Base-by-base conservation (phyloP, 768 basidiomycete genomes). In the Dacryopinax primogenitus region DNA sequence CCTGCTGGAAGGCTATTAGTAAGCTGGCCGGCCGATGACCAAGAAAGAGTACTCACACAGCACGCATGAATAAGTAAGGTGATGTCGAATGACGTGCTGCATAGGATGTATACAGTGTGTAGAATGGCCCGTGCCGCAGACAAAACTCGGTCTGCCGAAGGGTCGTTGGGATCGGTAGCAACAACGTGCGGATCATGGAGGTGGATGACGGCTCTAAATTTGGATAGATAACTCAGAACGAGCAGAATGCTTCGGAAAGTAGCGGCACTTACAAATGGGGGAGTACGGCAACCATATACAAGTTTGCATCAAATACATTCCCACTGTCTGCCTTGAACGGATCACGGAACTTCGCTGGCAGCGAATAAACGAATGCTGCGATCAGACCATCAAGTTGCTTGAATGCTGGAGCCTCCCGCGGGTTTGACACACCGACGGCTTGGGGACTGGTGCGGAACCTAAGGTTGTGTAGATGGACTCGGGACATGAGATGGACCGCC, bases 261-360 rank as follows among this genome's bases (percentile, higher is more conserved):
- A 9, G 67, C 64, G 65, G 35, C 13, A 81, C 86, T 74, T 75
- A 90, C 89, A 90, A 90, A 72, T 92, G 86, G 21, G 90, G 90
- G 67, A 90, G 81, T 44, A 91, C 80, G 70, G 91, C 89, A 39
- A 88, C 89, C 86, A 92, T 84, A 72, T 88, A 92, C 65, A 92
- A 76, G 72, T 92, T 90, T 1, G 87, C 90, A 72, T 92, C 88
- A 39, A 92, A 76, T 9, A 77, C 79, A 34, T 80, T 80, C 45
- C 74, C 73, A 58, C 81, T 83, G 39, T 83, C 82, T 41, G 82
- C 78, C 51, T 58, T 58, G 51, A 58, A 45, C 1, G 64, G 33
- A 26, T 61, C 51, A 16, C 64, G 44, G 34, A 51, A 33, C 64
- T 65, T 51, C n/a, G 47, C 44, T 7, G 64, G 64, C 30, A 65